phyloP scores from a whole-genome alignment of 2,329 filamentous ascomycete species.

The Aspergillus fijiensis region DNA sequence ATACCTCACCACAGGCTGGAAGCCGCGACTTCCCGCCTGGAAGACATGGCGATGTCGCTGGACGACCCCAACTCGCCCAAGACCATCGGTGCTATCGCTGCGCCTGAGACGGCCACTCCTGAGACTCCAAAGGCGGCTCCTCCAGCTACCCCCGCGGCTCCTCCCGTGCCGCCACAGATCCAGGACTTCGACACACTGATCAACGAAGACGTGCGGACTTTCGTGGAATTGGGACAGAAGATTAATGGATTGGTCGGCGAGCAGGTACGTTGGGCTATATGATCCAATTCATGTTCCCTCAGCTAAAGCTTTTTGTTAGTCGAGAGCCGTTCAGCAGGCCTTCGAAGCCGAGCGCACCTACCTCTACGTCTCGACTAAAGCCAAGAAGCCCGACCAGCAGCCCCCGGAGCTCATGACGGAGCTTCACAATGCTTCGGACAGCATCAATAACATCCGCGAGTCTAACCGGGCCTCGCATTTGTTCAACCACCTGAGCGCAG shows the following conservation, averaged over 20 bases:
- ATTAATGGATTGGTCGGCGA: slow-evolving; percentile 76
- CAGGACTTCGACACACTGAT: slow-evolving; percentile 85
- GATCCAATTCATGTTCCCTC: background rate
- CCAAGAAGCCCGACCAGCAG: slow-evolving; percentile 83
- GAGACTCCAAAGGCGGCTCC: slow-evolving; percentile 36
- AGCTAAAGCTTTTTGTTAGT: slow-evolving; percentile 38
- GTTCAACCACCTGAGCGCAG: slow-evolving; percentile 80
- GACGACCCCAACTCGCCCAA: slow-evolving; percentile 49
- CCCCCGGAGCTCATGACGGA: slow-evolving; percentile 77
- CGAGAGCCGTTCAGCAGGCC: slow-evolving; percentile 59
- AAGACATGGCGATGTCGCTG: slow-evolving; percentile 85
- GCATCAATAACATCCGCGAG: slow-evolving; percentile 78
- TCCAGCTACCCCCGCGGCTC: slow-evolving; percentile 51
- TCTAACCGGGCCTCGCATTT: slow-evolving; percentile 71
- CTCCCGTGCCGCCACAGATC: slow-evolving; percentile 71
- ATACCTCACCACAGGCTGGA: slow-evolving; percentile 71
- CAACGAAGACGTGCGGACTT: slow-evolving; percentile 69
- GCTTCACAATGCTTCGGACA: slow-evolving; percentile 77
- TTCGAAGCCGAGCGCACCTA: slow-evolving; percentile 87
- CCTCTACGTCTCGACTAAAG: slow-evolving; percentile 81
- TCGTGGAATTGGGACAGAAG: slow-evolving; percentile 72
- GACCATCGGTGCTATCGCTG: slow-evolving; percentile 28
- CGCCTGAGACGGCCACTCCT: slow-evolving; percentile 24
- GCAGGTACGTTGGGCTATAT: slow-evolving; percentile 58
- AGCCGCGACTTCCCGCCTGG: slow-evolving; percentile 90